A percentile compares a stretch with the other conserved stretches of the same genome.
phyloP scores from a whole-genome alignment of 179 eudicot genomes.

The Spinacia oleracea region DNA sequence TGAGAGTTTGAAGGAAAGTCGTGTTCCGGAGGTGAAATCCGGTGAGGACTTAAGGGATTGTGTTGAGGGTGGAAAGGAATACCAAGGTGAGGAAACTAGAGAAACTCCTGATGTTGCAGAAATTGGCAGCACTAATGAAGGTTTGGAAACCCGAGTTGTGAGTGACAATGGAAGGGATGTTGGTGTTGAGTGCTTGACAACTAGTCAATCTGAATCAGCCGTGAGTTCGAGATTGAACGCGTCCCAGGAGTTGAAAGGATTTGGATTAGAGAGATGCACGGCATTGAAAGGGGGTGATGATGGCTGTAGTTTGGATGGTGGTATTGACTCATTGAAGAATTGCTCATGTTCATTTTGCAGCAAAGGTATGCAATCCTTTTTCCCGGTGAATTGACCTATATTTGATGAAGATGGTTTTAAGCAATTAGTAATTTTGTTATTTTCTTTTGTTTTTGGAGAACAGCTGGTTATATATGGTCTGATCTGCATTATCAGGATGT shows the following conservation, averaged over 20 bases:
- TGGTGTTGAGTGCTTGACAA: conserved; percentile 32
- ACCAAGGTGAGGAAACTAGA: conserved; percentile 28
- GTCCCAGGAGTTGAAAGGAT: conserved; percentile 43
- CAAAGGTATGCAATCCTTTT: conserved; percentile 48
- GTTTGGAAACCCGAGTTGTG: conserved; percentile 22
- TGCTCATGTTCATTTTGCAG: conserved; percentile 81
- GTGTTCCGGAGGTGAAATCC: conserved; percentile 14
- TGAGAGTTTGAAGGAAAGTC: conserved; percentile 28
- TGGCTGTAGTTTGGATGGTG: conserved; percentile 32
- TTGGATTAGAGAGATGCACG: conserved; percentile 48
- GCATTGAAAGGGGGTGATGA: conserved; percentile 43
- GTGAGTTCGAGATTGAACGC: conserved; percentile 36
- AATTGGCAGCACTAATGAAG: conserved; percentile 23
- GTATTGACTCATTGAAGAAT: conserved; percentile 44
- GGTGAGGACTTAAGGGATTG: conserved; percentile 20
- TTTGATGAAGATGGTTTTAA: not conserved
- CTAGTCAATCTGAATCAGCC: conserved; percentile 34
- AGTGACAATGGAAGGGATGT: conserved; percentile 25
- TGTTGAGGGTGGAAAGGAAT: conserved; percentile 25
- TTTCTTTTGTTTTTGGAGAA: not conserved
- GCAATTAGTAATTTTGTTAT: not conserved
- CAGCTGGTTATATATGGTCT: conserved; percentile 77
- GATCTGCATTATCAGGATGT: conserved; percentile 81
- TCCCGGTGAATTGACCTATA: not conserved
- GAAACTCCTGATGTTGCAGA: conserved; percentile 24